Evolutionary conservation across 768 basidiomycete genomes (phyloP).

Genomic region (Lyophyllum shimeji): DNA sequence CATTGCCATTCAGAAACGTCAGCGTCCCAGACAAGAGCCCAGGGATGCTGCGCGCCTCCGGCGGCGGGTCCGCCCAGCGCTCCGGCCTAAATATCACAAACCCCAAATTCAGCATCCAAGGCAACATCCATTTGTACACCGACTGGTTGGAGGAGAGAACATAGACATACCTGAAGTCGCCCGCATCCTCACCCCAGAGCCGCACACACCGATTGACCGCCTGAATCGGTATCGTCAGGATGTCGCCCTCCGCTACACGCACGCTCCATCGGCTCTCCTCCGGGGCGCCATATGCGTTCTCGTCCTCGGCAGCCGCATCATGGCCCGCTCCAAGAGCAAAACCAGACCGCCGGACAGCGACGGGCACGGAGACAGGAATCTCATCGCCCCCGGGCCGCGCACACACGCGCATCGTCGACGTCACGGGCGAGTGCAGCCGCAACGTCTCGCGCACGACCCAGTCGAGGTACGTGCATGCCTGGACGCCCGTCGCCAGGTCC

Average conservation of each 20-base stretch:
- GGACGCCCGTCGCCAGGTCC: conserved; percentile 26
- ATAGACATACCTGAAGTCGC: conserved; percentile 49
- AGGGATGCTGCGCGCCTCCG: conserved; percentile 36
- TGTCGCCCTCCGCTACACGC: conserved; percentile 46
- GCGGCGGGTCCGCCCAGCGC: conserved; percentile 45
- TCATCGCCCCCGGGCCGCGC: conserved; percentile 46
- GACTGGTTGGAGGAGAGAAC: neutral
- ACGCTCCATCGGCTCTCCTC: conserved; percentile 29
- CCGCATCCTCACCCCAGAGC: conserved; percentile 70
- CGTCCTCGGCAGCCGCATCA: neutral
- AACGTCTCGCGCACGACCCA: conserved; percentile 59
- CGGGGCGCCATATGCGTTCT: conserved; percentile 26
- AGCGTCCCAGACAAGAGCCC: conserved; percentile 55
- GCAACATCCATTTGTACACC: neutral
- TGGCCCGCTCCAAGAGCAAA: too few relatives aligned
- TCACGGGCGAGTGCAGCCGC: conserved; percentile 55
- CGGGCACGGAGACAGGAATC: conserved; percentile 44
- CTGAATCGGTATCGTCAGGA: conserved; percentile 58
- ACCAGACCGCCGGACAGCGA: neutral
- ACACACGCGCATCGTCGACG: conserved; percentile 58
- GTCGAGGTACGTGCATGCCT: conserved; percentile 56
- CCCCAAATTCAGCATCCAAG: conserved; percentile 1
- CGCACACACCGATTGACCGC: conserved; percentile 54
- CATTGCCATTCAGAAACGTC: conserved; percentile 58
- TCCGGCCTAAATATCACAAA: too few relatives aligned